A percentile compares a stretch with the other conserved stretches of the same genome.
These are phyloP conservation scores for Heteromeles arbutifolia DNA, from an alignment of 306 rosid genomes.

Conservation along the genomic window DNA sequence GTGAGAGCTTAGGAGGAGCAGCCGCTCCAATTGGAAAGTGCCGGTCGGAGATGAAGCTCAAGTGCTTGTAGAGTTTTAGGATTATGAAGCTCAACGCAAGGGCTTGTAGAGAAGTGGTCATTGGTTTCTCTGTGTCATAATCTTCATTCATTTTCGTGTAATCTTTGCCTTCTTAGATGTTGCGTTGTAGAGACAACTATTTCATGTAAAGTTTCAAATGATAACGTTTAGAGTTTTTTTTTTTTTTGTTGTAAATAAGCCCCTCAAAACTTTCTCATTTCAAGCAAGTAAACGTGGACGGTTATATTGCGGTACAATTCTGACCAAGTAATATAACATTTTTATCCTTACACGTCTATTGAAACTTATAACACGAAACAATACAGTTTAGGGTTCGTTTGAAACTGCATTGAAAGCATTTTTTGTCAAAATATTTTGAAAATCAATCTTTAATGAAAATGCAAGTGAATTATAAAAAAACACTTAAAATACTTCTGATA, in stretches of 20 bases:
- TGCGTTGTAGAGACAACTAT: neutral
- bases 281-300: too few species aligned
- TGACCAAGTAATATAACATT: neutral
- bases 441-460: too few species aligned
- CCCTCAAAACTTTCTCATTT: neutral
- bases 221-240: neutral
- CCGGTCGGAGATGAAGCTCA: neutral
- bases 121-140: neutral
- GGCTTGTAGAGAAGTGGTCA: neutral
- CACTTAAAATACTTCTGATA: accelerated
- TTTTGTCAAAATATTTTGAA: too few species aligned
- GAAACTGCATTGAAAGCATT: accelerated
- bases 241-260: neutral
- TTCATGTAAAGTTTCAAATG: neutral
- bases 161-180: neutral
- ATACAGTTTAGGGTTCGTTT: accelerated
- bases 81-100: neutral
- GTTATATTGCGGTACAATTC: neutral
- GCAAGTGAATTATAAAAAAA: too few species aligned
- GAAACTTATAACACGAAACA: neutral
- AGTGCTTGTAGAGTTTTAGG: neutral
- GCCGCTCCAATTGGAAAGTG: neutral
- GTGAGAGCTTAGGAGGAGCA: slow-evolving; percentile 3
- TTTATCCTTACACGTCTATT: neutral
- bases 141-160: neutral